A percentile compares a stretch with the other conserved stretches of the same genome.
Evolutionary conservation across 164 flowering plant species (phyloP).

Genomic region (Buxus sempervirens): DNA sequence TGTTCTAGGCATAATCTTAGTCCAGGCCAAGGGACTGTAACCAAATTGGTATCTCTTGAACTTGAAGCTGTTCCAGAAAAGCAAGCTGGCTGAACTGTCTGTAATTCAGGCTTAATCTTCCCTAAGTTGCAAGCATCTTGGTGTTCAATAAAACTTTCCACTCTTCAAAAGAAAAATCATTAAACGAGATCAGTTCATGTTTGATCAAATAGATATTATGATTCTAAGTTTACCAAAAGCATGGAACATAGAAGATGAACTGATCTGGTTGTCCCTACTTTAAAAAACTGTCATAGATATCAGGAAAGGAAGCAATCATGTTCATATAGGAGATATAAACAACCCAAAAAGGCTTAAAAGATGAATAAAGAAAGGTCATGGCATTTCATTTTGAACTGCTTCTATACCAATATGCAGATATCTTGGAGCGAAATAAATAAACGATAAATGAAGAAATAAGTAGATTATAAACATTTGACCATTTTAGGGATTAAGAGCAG

Average conservation of each 20-base stretch:
- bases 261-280: too few species aligned
- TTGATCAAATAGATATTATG: too few species aligned
- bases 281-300: background rate
- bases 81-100: slow-evolving; percentile 46
- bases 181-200: background rate
- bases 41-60: slow-evolving; percentile 68
- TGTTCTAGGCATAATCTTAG: slow-evolving; percentile 28
- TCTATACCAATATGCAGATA: too few species aligned
- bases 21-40: slow-evolving; percentile 39
- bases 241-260: too few species aligned
- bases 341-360: background rate
- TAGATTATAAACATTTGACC: too few species aligned
- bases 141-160: slow-evolving; percentile 95
- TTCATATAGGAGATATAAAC: background rate
- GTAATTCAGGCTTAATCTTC: slow-evolving; percentile 39
- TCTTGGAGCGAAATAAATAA: background rate
- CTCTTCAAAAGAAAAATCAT: slow-evolving; percentile 36
- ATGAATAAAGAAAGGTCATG: background rate
- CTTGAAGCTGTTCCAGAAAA: slow-evolving; percentile 73
- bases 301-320: too few species aligned
- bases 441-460: background rate
- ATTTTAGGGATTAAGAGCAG: background rate
- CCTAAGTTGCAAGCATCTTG: slow-evolving; percentile 83
- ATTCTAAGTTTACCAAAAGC: too few species aligned
- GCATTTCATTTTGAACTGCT: background rate